These are phyloP conservation scores for Zymoseptoria pseudotritici DNA, from an alignment of 2,329 filamentous ascomycete genomes.

Conservation along the genomic window DNA sequence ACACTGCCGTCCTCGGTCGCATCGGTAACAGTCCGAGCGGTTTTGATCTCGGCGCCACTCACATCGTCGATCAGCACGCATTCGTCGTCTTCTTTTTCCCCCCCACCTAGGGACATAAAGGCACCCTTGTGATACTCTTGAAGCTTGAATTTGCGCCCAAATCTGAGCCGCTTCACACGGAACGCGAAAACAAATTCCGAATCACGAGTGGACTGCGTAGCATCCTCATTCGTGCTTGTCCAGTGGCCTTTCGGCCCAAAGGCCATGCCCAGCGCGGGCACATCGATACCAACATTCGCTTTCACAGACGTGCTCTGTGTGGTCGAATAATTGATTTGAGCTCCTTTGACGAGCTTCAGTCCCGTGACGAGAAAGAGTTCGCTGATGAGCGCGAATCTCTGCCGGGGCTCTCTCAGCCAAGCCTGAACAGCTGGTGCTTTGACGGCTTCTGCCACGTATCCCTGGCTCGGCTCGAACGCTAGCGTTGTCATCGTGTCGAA, in stretches of 20 bases:
- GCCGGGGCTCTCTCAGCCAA: background rate
- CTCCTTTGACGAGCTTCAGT: background rate
- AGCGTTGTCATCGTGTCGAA: background rate
- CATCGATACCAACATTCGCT: background rate
- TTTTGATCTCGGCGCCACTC: background rate
- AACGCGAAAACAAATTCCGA: background rate
- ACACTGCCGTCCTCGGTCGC: background rate
- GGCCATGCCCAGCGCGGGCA: background rate
- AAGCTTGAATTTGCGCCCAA: background rate
- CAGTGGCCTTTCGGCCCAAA: background rate
- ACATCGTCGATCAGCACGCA: background rate
- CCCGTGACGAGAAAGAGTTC: background rate
- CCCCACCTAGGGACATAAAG: background rate
- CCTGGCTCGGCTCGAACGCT: background rate
- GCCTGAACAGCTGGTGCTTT: background rate
- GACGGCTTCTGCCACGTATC: background rate
- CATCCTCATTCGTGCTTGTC: background rate
- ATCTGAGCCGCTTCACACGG: background rate
- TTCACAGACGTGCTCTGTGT: background rate
- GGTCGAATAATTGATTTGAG: background rate
- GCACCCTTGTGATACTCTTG: background rate
- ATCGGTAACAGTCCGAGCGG: background rate
- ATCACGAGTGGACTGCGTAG: background rate
- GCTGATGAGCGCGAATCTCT: background rate
- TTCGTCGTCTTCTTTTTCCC: background rate